A percentile compares a stretch with the other conserved stretches of the same genome.
These are phyloP conservation scores for Triticum urartu DNA, from an alignment of 176 grass and related monocot genomes.

Conservation along the genomic window DNA sequence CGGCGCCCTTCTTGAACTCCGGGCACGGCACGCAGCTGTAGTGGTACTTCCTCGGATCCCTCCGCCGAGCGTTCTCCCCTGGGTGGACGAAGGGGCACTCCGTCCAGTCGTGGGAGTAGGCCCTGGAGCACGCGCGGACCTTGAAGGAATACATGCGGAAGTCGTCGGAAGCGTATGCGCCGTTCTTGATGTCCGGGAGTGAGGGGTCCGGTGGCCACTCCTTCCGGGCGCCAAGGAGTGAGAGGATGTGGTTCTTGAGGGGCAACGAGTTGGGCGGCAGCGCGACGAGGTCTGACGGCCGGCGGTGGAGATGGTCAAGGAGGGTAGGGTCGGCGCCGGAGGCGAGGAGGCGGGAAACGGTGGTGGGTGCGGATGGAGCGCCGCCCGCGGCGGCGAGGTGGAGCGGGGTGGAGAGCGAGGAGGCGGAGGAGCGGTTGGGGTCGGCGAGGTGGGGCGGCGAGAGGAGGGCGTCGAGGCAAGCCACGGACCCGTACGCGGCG, in stretches of 20 bases:
- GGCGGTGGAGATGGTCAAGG: slow-evolving; percentile 46
- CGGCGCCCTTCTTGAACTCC: slow-evolving; percentile 70
- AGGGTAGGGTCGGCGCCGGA: slow-evolving; percentile 48
- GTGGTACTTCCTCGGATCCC: slow-evolving; percentile 76
- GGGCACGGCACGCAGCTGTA: slow-evolving; percentile 84
- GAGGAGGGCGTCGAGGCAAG: slow-evolving; percentile 52
- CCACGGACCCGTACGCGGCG: slow-evolving; percentile 53
- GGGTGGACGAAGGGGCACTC: slow-evolving; percentile 90
- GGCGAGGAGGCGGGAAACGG: slow-evolving; percentile 51
- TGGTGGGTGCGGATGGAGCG: slow-evolving; percentile 16
- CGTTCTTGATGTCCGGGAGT: slow-evolving; percentile 81
- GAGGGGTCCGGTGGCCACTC: slow-evolving; percentile 75
- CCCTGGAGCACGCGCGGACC: slow-evolving; percentile 70
- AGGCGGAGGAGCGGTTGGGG: slow-evolving; percentile 42
- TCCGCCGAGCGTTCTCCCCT: slow-evolving; percentile 78
- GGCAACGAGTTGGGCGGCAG: slow-evolving; percentile 29
- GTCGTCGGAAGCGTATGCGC: slow-evolving; percentile 74
- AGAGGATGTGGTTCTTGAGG: slow-evolving; percentile 46
- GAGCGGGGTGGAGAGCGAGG: slow-evolving; percentile 46
- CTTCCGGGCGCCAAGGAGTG: slow-evolving; percentile 55
- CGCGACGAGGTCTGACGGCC: slow-evolving; percentile 50
- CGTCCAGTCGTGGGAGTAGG: slow-evolving; percentile 86
- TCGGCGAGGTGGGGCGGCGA: slow-evolving; percentile 39
- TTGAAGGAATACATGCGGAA: slow-evolving; percentile 88
- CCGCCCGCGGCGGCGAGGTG: slow-evolving; percentile 67